phyloP scores from a whole-genome alignment of 164 flowering plant genomes.

The Umbellularia californica region DNA sequence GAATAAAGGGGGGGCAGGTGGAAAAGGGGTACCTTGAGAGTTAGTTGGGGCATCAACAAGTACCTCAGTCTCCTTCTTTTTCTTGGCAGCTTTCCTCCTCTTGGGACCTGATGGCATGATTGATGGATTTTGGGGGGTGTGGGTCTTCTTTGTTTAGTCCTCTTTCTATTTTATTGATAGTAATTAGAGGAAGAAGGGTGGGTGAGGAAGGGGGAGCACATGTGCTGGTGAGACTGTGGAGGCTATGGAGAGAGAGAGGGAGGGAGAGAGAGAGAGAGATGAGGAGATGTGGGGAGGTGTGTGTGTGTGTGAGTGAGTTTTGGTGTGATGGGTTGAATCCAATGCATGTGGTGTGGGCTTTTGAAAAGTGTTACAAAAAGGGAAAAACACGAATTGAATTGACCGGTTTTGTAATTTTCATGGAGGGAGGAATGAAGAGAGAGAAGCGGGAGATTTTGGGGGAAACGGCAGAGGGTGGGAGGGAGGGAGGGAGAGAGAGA shows the following conservation, averaged over 20 bases:
- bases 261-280: not conserved
- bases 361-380: too few species aligned
- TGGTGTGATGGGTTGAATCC: not conserved
- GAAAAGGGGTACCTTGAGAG: slow-evolving; percentile 8
- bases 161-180: not conserved
- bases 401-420: not conserved
- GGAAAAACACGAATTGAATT: too few species aligned
- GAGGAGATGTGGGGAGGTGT: not conserved
- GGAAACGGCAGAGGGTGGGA: too few species aligned
- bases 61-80: slow-evolving; percentile 33
- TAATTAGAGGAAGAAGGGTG: not conserved
- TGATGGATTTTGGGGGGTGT: slow-evolving; percentile 15
- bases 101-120: slow-evolving; percentile 74
- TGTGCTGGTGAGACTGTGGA: not conserved
- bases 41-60: not conserved
- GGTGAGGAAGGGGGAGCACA: not conserved
- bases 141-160: slow-evolving; percentile 1
- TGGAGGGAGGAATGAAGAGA: not conserved
- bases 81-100: slow-evolving; percentile 70
- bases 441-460: slow-evolving; percentile 3
- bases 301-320: not conserved
- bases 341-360: not conserved
- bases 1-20: not conserved
- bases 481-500: not conserved
- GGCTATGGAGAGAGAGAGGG: not conserved